Base-by-base conservation (phyloP, 306 rosid species). In the Castanea mollissima region DNA sequence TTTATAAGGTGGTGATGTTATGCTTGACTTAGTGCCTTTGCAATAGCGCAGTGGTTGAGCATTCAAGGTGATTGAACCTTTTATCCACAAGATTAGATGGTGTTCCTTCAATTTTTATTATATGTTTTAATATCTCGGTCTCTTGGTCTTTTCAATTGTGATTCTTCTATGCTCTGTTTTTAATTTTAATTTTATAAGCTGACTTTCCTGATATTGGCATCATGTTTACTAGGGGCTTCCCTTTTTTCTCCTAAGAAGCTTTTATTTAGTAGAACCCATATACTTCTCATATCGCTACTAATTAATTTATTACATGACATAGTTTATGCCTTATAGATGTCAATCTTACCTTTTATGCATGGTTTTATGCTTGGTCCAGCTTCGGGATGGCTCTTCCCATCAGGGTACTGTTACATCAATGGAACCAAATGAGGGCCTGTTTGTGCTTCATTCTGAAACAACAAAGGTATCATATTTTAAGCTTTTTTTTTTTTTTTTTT, bases 371-470 rank as follows among this genome's bases (percentile, higher is more conserved):
- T 10, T 76, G 6, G 75, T 46, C 77, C 90, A 94, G 98, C 92
- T 92, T 80, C 86, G 85, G 84, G 98, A 94, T 86, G 97, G 97
- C 60, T 92, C 97, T 58, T 88, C 88, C 55, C 95, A 94, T 81
- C 89, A 89, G 84, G 99, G 97, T 44, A 92, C 97, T 86, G 99
- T 92, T 78, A 92, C 97, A 51, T 92, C 99, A 27, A 94, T 94
- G 97, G 97, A 91, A 74, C 93, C 97, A 74, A 92, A 94, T 77
- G 97, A 92, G 71, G 97, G 86, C 23, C 90, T 92, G n/a, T 94
- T 92, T 82, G 81, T 87, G 81, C 95, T 92, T 78, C 92, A 94
- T 79, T 83, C 91, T 49, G 99, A 94, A 79, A 81, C 86, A 77
- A 31, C 89, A 14, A 86, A 85, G 99, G 99, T 94, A 78, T 76